Conservation (phyloP, 305 asterid genomes). For the Salvia sclarea region DNA sequence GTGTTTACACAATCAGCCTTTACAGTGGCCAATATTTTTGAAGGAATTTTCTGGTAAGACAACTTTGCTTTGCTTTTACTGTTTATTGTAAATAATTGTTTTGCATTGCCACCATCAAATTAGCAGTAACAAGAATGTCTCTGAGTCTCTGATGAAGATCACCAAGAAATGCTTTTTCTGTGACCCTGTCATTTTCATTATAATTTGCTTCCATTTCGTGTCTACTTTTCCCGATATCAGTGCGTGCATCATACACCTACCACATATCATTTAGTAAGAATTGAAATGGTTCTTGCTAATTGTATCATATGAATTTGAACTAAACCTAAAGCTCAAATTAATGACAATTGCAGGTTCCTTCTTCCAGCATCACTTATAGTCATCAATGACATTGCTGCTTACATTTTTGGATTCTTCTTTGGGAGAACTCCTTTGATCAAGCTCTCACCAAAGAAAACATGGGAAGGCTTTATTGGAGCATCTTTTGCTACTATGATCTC, state of each 20-base stretch:
- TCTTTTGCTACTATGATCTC: constrained; percentile 84
- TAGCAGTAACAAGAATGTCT: neutral
- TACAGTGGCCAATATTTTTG: constrained; percentile 93
- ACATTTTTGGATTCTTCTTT: constrained; percentile 88
- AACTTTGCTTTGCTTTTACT: constrained; percentile 15
- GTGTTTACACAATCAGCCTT: constrained; percentile 95
- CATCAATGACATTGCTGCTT: constrained; percentile 93
- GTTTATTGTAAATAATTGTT: constrained; percentile 14
- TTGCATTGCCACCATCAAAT: neutral
- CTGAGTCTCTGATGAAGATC: neutral
- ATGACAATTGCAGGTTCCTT: constrained; percentile 84
- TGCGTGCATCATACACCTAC: constrained; percentile 2
- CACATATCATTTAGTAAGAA: constrained; percentile 19
- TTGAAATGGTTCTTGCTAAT: constrained; percentile 18
- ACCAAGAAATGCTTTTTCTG: neutral
- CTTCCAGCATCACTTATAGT: constrained; percentile 98
- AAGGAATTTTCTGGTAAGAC: constrained; percentile 93
- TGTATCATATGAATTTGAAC: constrained; percentile 24
- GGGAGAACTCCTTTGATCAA: constrained; percentile 98
- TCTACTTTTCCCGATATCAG: constrained; percentile 7
- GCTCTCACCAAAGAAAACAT: constrained; percentile 97
- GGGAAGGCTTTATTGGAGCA: constrained; percentile 99
- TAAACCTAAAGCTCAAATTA: constrained; percentile 33
- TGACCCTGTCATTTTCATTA: neutral
- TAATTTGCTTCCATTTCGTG: neutral